Base-by-base conservation (phyloP, 192 early-diverging fungal species). In the Backusella tuberculispora region DNA sequence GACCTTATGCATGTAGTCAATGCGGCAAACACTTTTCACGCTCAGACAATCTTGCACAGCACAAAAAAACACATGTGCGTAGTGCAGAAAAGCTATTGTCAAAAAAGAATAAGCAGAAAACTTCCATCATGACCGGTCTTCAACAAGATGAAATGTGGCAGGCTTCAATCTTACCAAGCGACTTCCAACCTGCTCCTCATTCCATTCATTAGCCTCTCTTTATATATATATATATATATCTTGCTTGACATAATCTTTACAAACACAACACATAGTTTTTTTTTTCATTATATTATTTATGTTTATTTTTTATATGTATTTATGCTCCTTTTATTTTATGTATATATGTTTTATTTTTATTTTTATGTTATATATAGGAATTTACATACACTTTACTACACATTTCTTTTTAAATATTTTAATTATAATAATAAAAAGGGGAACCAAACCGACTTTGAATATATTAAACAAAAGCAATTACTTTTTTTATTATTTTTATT, bases 21-120 rank as follows among this genome's bases (percentile, higher is more conserved):
- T 89, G 88, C 69, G 81, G 83, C 13, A 89, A 89, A 66, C 77
- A 82, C 9, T 89, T 89, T 68, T 89, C 88, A 14, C 69, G 88
- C 63, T 84, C 83, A 6, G 88, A 89, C 53, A 89, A 89, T 60
- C 73, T 89, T 48, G 83, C 88, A 40, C 86, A 87, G 41, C 88
- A 89, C 80, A 80, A 82, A 66, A 89, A 87, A 65, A 89, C 88
- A 1, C 88, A 89, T 46, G 41, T 21, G 6, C 66, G 66, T 21
- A 60, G 21, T 60, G 53, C 53, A 60, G 53, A 29, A 21, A 60
- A 60, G 53, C 6, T 50, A 21, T 50, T 19, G 48, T 60, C 53
- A 24, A 60, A 60, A 60, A 60, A 26, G 53, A 60, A 60, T 60
- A 60, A 60, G 53, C 53, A 60, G 53, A 60, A 60, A 60, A 21